Base-by-base conservation (phyloP, 352 stramenopile genomes). In the Phytophthora pluvialis region DNA sequence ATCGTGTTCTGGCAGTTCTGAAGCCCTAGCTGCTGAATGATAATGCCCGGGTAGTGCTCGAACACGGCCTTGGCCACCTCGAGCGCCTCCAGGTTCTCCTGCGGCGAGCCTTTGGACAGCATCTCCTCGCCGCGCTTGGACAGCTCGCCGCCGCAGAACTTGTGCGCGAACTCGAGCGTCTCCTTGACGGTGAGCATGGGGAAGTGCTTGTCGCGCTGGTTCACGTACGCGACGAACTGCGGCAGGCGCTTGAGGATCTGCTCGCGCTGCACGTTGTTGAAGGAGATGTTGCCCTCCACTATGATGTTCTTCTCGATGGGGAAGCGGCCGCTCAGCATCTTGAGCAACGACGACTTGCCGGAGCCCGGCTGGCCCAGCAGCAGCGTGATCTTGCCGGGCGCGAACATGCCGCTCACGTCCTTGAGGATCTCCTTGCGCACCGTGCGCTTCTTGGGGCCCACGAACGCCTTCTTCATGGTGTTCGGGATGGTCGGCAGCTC, bases 1-100 rank as follows among this genome's bases (percentile, higher is more conserved):
- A 91, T 85, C 4, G 81, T 90, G 51, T 89, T 39, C 55, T 79
- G 57, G 12, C 73, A 81, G 43, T 71, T 70, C 38, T 73, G 39
- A 5, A 89, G 42, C 5, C 61, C 60, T 15, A 67, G 51, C 31
- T 67, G 60, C 35, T 67, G 50, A 5, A 67, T 43, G n/a, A 67
- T 47, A 18, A 67, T 50, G 8, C 61, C 60, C n/a, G 60, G 50
- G 46, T 56, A 67, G 33, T 67, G 49, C 0, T 12, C 15, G 29
- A 55, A 67, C 8, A 56, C 5, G 4, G 50, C 43, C 18, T 55
- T 47, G 33, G 49, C 21, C 5, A 16, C 49, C 36, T 52, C 60
- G 5, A 55, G 33, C 5, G 60, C 60, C 45, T 56, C 60, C n/a
- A 45, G 2, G 16, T 61, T 67, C 35, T 50, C 50, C 43, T 67